Evolutionary conservation across 2,329 filamentous ascomycete species (phyloP).

Genomic region (Sphaerulina populicola): DNA sequence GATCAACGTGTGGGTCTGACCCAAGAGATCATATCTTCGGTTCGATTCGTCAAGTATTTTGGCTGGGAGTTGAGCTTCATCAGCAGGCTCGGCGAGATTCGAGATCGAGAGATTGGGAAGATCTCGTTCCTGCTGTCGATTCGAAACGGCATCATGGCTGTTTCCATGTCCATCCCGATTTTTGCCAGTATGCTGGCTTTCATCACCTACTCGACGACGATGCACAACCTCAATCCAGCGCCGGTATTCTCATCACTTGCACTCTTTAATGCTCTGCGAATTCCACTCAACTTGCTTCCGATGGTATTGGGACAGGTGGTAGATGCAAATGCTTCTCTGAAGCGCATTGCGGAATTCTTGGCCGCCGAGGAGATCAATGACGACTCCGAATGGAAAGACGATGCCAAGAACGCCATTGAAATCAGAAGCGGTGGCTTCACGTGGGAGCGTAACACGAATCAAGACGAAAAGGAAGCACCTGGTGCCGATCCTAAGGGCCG

Average conservation of each 20-base stretch:
- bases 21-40: conserved; percentile 83
- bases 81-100: conserved; percentile 63
- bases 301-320: conserved; percentile 81
- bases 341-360: conserved; percentile 80
- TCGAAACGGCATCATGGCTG: conserved; percentile 73
- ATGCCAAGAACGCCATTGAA: conserved; percentile 53
- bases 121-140: conserved; percentile 78
- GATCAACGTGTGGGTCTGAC: conserved; percentile 86
- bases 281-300: conserved; percentile 83
- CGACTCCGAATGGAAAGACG: conserved; percentile 51
- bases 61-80: conserved; percentile 90
- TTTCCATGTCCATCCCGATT: conserved; percentile 78
- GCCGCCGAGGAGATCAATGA: conserved; percentile 77
- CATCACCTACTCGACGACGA: conserved; percentile 62
- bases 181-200: conserved; percentile 95
- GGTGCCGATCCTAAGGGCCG: conserved; percentile 27
- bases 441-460: conserved; percentile 63
- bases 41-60: conserved; percentile 93
- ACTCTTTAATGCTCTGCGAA: conserved; percentile 81
- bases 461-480: conserved; percentile 33
- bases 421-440: conserved; percentile 70
- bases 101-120: conserved; percentile 67
- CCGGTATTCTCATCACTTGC: conserved; percentile 87
- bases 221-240: conserved; percentile 62
- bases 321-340: conserved; percentile 77